phyloP scores from a whole-genome alignment of 129 eudicot species.

The Flaveria sonorensis region DNA sequence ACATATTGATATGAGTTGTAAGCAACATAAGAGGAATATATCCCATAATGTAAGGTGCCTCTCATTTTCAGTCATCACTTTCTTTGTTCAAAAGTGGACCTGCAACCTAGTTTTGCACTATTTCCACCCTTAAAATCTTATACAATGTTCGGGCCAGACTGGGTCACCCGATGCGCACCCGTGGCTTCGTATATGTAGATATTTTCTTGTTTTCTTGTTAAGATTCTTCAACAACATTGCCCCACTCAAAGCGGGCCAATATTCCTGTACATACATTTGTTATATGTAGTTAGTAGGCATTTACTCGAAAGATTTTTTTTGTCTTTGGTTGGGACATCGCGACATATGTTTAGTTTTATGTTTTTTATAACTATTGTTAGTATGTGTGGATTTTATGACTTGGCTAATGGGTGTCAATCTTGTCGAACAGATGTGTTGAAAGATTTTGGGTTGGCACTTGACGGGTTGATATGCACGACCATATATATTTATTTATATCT shows the following conservation, averaged over 20 bases:
- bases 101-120: slow-evolving; percentile 21
- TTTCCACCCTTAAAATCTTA: slow-evolving; percentile 20
- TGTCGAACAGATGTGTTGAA: too few relatives aligned
- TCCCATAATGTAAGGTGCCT: slow-evolving; percentile 27
- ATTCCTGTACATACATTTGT: background rate
- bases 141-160: background rate
- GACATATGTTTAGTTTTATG: background rate
- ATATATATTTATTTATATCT: too few relatives aligned
- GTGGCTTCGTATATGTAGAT: slow-evolving; percentile 6
- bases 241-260: slow-evolving; percentile 21
- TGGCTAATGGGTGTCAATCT: too few relatives aligned
- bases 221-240: background rate
- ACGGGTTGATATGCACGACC: too few relatives aligned
- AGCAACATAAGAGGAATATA: background rate
- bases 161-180: background rate
- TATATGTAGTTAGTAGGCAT: background rate
- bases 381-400: background rate
- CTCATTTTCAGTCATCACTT: slow-evolving; percentile 15
- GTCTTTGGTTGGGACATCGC: background rate
- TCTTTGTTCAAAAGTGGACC: slow-evolving; percentile 30
- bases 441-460: too few relatives aligned
- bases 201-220: slow-evolving; percentile 14
- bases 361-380: background rate
- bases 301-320: slow-evolving; percentile 2
- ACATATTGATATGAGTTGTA: slow-evolving; percentile 13